Base-by-base conservation (phyloP, 2,329 filamentous ascomycete genomes). In the Penicillium brevicompactum region DNA sequence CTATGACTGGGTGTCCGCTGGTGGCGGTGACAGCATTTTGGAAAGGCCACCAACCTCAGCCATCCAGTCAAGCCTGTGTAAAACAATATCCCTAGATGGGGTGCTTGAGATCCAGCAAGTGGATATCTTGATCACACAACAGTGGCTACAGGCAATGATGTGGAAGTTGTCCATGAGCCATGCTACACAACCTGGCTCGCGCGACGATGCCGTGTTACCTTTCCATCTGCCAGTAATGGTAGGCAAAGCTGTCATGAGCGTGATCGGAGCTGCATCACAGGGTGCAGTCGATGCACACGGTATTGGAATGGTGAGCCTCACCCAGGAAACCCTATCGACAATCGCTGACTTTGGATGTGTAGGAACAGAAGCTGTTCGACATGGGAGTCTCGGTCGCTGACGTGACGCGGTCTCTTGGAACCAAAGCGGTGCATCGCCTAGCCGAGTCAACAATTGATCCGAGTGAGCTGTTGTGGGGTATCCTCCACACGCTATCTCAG, bases 241-340 rank as follows among this genome's bases (percentile, higher is more conserved):
- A 56, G 81, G 86, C 0, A 81, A 84, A 49, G 86, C 90, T 51
- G 68, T 90, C 13, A 78, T 84, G 60, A 82, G 82, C 8, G 85
- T 92, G 73, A 87, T 89, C 4, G 84, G 86, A 2, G 85, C 88
- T 51, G 91, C 94, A 64, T 89, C 89, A 0, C 86, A 87, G 49
- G 84, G 87, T 55, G 86, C 87, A 32, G 87, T 91, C 73, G 90
- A 93, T 60, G 79, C 92, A 2, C 82, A 93, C 60, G 88, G 88
- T 27, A 85, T 90, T 38, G 88, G 88, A 50, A 77, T 95, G 73
- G 88, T 90, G 76, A 71, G 85, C 78, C 18, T 11, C 30, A 16
- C 22, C 18, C 32, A 34, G 37, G n/a, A 32, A 10, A 7, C 21
- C 38, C 34, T 3, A 11, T 9, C 9, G 30, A 50, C n/a, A 5